phyloP scores from a whole-genome alignment of 1,284 basidiomycete species.

The Pascua guehoae region DNA sequence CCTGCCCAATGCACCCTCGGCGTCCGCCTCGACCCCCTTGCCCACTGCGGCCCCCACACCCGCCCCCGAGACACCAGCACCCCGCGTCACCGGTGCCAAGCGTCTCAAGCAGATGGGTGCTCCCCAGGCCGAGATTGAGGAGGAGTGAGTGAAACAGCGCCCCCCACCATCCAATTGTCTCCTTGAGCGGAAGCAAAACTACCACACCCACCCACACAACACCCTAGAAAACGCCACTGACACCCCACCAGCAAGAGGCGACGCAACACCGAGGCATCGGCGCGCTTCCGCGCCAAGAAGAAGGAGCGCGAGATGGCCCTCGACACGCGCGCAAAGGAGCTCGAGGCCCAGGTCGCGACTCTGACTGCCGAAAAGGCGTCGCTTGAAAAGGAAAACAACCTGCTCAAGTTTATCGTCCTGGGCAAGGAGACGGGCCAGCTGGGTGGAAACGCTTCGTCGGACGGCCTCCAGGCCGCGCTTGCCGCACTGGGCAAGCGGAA shows the following conservation, averaged over 20 bases:
- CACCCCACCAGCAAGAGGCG: constrained; percentile 63
- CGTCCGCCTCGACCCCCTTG: constrained; percentile 8
- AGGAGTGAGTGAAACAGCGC: constrained; percentile 24
- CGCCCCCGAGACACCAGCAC: constrained; percentile 2
- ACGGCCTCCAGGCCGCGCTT: constrained; percentile 30
- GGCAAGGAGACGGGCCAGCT: constrained; percentile 60
- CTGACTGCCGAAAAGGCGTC: constrained; percentile 88
- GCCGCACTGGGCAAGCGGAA: constrained; percentile 34
- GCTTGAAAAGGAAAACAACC: constrained; percentile 86
- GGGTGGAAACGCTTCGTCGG: constrained; percentile 49
- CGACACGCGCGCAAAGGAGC: constrained; percentile 78
- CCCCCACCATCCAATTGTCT: neutral
- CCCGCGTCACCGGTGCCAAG: constrained; percentile 38
- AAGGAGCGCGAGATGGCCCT: constrained; percentile 94
- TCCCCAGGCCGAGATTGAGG: constrained; percentile 37
- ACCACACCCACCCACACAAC: neutral
- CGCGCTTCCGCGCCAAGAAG: constrained; percentile 97
- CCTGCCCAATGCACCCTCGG: constrained; percentile 17
- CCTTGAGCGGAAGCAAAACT: neutral
- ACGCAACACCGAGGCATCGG: constrained; percentile 91
- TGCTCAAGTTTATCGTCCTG: constrained; percentile 88
- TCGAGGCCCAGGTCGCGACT: constrained; percentile 75
- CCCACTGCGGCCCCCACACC: constrained; percentile 15
- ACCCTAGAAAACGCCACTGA: neutral
- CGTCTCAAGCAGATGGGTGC: constrained; percentile 43